These are phyloP conservation scores for Nigrospora sphaerica DNA, from an alignment of 2,329 filamentous ascomycete species.

Conservation along the genomic window DNA sequence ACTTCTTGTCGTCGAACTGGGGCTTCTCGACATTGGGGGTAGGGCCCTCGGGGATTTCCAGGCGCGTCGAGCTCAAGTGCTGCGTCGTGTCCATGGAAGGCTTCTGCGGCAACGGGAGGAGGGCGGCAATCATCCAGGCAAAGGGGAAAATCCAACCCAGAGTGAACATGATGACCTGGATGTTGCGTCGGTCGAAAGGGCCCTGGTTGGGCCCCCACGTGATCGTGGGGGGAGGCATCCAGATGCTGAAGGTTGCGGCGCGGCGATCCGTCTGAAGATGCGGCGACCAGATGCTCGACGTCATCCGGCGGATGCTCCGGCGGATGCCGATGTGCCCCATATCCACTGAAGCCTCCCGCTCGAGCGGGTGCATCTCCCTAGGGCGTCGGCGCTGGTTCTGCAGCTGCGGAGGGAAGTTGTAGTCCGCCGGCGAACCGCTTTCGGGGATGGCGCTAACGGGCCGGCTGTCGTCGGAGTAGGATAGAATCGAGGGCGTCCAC, in stretches of 20 bases:
- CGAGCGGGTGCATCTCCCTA: conserved; percentile 19
- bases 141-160: conserved; percentile 73
- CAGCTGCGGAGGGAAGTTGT: conserved; percentile 32
- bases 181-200: conserved; percentile 59
- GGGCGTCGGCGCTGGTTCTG: conserved; percentile 22
- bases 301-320: conserved; percentile 34
- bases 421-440: conserved; percentile 41
- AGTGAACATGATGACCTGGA: conserved; percentile 69
- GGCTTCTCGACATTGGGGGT: conserved; percentile 6
- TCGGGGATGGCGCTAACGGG: conserved; percentile 33
- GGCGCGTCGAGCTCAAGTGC: conserved; percentile 30
- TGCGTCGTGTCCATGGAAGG: conserved; percentile 46
- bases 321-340: conserved; percentile 23
- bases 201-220: conserved; percentile 56
- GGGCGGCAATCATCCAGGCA: conserved; percentile 73
- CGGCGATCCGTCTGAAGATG: conserved; percentile 61
- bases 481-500: conserved; percentile 40
- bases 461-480: conserved; percentile 41
- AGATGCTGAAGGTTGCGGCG: conserved; percentile 52
- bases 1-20: conserved; percentile 34
- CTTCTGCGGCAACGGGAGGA: conserved; percentile 62
- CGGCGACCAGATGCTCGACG: conserved; percentile 64
- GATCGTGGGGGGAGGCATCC: conserved; percentile 68
- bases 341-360: conserved; percentile 34
- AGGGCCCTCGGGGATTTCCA: conserved; percentile 26